Evolutionary conservation across 257 asterid species (phyloP).

Genomic region (Solanum pimpinellifolium): DNA sequence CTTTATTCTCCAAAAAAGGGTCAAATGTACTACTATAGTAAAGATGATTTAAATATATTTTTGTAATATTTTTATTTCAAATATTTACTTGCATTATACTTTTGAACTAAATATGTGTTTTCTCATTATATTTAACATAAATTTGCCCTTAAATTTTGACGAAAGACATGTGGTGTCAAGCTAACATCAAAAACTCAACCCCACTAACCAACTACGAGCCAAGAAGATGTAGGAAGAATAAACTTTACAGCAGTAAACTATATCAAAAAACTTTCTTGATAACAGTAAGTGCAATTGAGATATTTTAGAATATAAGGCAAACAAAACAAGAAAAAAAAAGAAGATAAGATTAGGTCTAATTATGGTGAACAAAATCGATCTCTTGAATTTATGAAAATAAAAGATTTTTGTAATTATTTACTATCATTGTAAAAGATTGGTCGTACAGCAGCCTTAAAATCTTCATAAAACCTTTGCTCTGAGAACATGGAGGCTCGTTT

Average conservation of each 20-base stretch:
- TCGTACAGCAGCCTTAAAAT: constrained; percentile 67
- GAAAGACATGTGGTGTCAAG: no score
- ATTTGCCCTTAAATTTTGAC: no score
- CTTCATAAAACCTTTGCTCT: constrained; percentile 63
- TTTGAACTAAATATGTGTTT: no score
- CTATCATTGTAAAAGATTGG: constrained; percentile 20
- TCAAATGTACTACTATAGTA: background rate
- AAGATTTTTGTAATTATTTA: constrained; percentile 1
- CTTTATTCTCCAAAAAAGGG: background rate
- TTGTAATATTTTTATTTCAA: no score
- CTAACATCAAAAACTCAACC: background rate
- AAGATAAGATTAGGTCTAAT: background rate
- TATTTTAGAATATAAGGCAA: background rate
- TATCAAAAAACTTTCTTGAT: background rate
- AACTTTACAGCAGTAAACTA: background rate
- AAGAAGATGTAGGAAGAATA: background rate
- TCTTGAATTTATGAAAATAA: background rate
- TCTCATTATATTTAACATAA: no score
- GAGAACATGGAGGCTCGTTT: constrained; percentile 67
- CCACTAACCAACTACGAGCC: background rate
- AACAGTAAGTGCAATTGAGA: background rate
- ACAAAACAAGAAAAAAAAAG: background rate
- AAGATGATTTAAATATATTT: no score
- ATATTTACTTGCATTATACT: no score
- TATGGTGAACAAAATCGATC: background rate